Percentiles rank a stretch among this genome's conserved stretches.
These are phyloP conservation scores for Saccharomycopsis javanensis DNA, from an alignment of 805 yeast species.

Conservation along the genomic window DNA sequence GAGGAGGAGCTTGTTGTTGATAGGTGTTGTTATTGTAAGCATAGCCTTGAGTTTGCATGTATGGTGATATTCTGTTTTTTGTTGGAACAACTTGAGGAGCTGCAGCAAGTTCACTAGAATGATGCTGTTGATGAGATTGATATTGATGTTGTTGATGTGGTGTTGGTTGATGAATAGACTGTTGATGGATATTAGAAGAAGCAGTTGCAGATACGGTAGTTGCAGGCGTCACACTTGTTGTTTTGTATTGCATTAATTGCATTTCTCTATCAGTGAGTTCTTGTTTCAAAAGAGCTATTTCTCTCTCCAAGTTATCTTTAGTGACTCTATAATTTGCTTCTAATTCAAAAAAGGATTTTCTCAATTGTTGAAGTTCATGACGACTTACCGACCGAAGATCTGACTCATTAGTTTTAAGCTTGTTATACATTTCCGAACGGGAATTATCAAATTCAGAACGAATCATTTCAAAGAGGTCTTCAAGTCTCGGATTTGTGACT, in stretches of 20 bases:
- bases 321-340: conserved; percentile 90
- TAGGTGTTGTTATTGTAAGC: not conserved
- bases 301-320: conserved; percentile 90
- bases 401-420: conserved; percentile 71
- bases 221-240: not conserved
- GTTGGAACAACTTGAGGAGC: conserved; percentile 1
- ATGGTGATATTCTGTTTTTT: not conserved
- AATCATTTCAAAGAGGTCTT: conserved; percentile 80
- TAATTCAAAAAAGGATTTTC: conserved; percentile 87
- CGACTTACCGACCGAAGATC: conserved; percentile 31
- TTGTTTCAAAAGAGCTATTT: conserved; percentile 71
- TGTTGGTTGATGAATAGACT: not conserved
- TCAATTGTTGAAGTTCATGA: conserved; percentile 83
- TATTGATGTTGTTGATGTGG: not conserved
- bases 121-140: conserved; percentile 1
- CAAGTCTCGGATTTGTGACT: conserved; percentile 2
- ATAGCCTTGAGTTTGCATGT: not conserved
- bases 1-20: conserved; percentile 22
- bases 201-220: not conserved
- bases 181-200: not conserved
- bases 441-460: conserved; percentile 75
- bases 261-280: conserved; percentile 78
- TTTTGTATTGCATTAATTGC: conserved; percentile 29
- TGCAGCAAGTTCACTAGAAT: not conserved
- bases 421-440: not conserved